A percentile compares a stretch with the other conserved stretches of the same genome.
phyloP scores from a whole-genome alignment of 768 basidiomycete species.

The Daedaleopsis sinensis region DNA sequence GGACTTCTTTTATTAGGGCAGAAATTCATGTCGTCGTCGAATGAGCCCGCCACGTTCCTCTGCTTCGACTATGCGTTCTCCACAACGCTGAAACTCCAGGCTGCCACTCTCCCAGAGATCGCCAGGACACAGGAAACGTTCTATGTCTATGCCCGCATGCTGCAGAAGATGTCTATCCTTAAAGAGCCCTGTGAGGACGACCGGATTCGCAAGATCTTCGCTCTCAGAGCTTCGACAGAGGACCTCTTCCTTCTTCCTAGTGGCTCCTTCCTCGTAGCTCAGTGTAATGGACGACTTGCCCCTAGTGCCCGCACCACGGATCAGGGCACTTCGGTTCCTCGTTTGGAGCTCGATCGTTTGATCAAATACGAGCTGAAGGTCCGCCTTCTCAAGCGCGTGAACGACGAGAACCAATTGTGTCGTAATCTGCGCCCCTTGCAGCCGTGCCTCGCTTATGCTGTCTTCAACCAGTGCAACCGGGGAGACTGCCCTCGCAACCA shows the following conservation, averaged over 20 bases:
- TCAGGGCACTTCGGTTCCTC: background rate
- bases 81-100: background rate
- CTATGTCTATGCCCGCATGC: background rate
- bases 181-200: no score
- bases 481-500: slow-evolving; percentile 42
- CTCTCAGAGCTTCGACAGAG: slow-evolving; percentile 29
- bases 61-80: background rate
- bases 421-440: slow-evolving; percentile 35
- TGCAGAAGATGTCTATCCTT: background rate
- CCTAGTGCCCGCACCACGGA: background rate
- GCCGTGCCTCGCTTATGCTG: slow-evolving; percentile 38
- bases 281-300: background rate
- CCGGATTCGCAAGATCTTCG: slow-evolving; percentile 37
- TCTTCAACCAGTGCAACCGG: slow-evolving; percentile 1
- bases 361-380: background rate
- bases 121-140: background rate
- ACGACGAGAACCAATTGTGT: slow-evolving; percentile 25
- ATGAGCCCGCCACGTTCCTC: slow-evolving; percentile 33
- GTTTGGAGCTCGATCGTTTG: slow-evolving; percentile 19
- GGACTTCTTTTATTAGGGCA: slow-evolving; percentile 30
- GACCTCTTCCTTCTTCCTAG: slow-evolving; percentile 31
- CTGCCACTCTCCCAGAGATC: background rate
- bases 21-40: slow-evolving; percentile 38
- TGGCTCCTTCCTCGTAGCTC: slow-evolving; percentile 29
- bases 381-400: background rate